A percentile compares a stretch with the other conserved stretches of the same genome.
Conservation (phyloP, 352 stramenopile genomes). For the Pythium aquatile region DNA sequence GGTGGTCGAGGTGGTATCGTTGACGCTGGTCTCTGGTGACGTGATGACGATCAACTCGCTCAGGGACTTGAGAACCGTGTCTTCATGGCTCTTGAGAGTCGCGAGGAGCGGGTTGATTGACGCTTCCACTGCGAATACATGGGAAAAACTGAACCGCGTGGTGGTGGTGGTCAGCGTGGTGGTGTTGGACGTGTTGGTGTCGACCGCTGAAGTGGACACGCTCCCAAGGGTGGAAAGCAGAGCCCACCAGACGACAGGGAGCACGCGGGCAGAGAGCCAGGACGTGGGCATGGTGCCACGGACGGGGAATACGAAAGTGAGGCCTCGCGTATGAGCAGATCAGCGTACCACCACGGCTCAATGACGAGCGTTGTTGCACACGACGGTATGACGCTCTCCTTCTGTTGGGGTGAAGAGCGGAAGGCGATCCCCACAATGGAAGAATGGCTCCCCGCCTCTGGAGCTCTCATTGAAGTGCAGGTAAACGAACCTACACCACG, state of each 20-base stretch:
- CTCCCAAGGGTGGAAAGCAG: not conserved
- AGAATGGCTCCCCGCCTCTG: not conserved
- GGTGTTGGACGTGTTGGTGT: not conserved
- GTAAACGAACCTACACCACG: not conserved
- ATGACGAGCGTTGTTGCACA: not conserved
- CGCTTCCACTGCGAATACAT: constrained; percentile 7
- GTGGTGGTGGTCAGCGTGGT: not conserved
- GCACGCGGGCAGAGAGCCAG: not conserved
- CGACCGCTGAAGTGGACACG: not conserved
- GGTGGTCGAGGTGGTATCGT: not conserved
- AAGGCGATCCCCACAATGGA: not conserved
- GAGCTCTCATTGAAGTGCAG: not conserved
- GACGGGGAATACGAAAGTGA: not conserved
- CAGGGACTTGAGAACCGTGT: not conserved
- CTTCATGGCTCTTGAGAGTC: constrained; percentile 1
- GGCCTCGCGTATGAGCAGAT: not conserved
- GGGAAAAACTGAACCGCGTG: constrained; percentile 20
- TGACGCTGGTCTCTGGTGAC: not conserved
- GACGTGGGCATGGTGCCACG: not conserved
- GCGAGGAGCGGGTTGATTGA: not conserved
- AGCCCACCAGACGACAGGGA: not conserved
- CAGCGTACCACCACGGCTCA: not conserved
- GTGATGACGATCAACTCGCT: constrained; percentile 21
- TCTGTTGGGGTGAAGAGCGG: not conserved
- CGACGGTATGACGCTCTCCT: not conserved